phyloP scores from a whole-genome alignment of 306 rosid species.

The Castanea crenata region DNA sequence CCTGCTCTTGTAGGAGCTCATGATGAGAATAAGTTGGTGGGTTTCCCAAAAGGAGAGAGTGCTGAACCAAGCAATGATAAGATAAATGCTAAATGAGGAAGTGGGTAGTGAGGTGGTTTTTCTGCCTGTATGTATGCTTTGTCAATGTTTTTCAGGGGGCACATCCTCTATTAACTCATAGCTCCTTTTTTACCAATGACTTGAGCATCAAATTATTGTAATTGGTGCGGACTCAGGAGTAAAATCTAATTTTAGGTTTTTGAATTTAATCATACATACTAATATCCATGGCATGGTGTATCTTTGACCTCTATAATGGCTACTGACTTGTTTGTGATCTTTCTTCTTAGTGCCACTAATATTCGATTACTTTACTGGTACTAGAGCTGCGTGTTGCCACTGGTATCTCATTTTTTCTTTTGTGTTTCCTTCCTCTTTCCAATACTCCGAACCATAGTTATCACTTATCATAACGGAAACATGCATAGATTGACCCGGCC shows the following conservation, averaged over 20 bases:
- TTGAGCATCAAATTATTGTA: conserved; percentile 18
- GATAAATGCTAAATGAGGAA: conserved; percentile 35
- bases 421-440: no score
- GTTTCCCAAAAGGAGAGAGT: conserved; percentile 22
- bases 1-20: conserved; percentile 13
- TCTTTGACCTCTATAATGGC: neutral
- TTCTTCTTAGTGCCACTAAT: no score
- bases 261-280: conserved; percentile 11
- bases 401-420: no score
- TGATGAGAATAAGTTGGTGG: conserved; percentile 34
- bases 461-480: no score
- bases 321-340: neutral
- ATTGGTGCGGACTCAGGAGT: conserved; percentile 20
- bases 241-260: conserved; percentile 8
- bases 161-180: conserved; percentile 3
- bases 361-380: neutral
- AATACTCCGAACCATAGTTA: no score
- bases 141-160: conserved; percentile 19
- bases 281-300: neutral
- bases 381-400: no score
- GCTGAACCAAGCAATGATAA: conserved; percentile 20
- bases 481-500: no score
- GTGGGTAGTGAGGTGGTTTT: conserved; percentile 2
- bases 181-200: conserved; percentile 19
- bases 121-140: conserved; percentile 25